A percentile compares a stretch with the other conserved stretches of the same genome.
Conservation (phyloP, 768 basidiomycete genomes). For the Tricholoma bakamatsutake region DNA sequence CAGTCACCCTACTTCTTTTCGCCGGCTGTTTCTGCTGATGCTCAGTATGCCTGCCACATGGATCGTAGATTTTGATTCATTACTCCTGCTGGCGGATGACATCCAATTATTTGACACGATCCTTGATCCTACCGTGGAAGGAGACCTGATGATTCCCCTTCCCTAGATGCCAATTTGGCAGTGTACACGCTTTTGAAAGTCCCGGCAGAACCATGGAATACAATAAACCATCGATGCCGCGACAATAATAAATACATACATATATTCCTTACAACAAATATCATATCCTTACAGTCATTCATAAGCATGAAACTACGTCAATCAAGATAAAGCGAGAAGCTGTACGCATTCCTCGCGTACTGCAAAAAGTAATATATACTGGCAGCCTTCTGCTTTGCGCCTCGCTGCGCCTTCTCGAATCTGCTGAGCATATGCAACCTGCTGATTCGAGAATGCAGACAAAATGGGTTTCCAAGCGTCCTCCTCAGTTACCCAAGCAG, state of each 20-base stretch:
- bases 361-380: conserved; percentile 58
- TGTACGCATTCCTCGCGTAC: conserved; percentile 67
- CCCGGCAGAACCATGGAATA: neutral
- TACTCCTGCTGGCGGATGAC: neutral
- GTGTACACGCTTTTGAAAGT: too few species aligned
- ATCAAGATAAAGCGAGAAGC: conserved; percentile 38
- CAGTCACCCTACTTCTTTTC: neutral
- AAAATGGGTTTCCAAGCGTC: conserved; percentile 64
- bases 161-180: too few species aligned
- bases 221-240: neutral
- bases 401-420: conserved; percentile 62
- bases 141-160: neutral
- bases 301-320: neutral
- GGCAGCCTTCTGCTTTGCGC: conserved; percentile 56
- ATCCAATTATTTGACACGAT: neutral
- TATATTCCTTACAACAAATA: neutral
- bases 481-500: conserved; percentile 69
- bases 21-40: neutral
- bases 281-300: neutral
- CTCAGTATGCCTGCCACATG: neutral
- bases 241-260: too few species aligned
- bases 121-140: neutral
- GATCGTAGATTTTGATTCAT: neutral
- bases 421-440: conserved; percentile 58
- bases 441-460: conserved; percentile 48